These are phyloP conservation scores for Microbotryomycetes sp. DNA, from an alignment of 1,284 basidiomycete species.

Conservation along the genomic window DNA sequence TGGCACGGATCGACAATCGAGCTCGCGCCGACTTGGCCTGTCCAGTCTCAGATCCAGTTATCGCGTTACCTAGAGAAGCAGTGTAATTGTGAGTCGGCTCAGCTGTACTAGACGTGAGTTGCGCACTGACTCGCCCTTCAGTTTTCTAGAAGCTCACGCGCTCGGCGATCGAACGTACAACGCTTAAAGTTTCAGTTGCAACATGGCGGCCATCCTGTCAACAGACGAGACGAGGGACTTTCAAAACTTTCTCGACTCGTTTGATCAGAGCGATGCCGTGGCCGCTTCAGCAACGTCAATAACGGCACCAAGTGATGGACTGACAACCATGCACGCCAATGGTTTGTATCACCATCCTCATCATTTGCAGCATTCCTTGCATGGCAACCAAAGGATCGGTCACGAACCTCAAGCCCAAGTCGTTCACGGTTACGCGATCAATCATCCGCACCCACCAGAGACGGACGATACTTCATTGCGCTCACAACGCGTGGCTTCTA, in stretches of 20 bases:
- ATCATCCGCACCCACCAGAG: background rate
- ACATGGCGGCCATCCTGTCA: constrained; percentile 2
- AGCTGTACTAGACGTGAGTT: no score
- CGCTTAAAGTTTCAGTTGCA: no score
- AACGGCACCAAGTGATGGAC: background rate
- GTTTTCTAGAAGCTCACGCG: no score
- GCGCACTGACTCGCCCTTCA: no score
- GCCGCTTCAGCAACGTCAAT: background rate
- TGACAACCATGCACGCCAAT: background rate
- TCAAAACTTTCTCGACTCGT: background rate
- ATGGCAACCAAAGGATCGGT: no score
- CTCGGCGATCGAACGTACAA: no score
- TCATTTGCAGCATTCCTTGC: background rate
- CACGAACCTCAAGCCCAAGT: no score
- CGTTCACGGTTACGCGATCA: background rate
- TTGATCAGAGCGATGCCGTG: background rate
- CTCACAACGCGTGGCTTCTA: background rate
- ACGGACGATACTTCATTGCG: background rate
- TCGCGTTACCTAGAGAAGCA: no score
- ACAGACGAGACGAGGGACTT: constrained; percentile 1
- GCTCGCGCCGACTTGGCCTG: no score
- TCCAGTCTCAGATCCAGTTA: no score
- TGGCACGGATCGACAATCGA: no score
- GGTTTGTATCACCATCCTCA: background rate
- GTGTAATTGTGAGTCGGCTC: no score